phyloP scores from a whole-genome alignment of 345 rosid genomes.

The Boechera retrofracta region DNA sequence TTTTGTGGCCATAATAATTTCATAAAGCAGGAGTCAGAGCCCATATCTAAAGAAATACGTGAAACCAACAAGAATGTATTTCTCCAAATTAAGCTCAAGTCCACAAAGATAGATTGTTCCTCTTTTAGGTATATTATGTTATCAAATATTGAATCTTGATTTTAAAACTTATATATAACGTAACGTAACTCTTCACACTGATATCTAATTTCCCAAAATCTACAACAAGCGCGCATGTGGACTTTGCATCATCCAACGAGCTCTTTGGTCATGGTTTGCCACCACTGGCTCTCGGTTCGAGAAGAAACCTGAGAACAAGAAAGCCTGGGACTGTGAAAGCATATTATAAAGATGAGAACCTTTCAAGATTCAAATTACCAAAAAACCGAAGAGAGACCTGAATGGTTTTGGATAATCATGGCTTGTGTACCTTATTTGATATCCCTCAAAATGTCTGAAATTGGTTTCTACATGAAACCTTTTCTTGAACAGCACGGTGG shows the following conservation, averaged over 20 bases:
- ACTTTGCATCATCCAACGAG: neutral
- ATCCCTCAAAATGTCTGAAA: neutral
- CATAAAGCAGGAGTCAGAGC: no score
- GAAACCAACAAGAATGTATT: neutral
- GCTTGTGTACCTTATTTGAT: neutral
- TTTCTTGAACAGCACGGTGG: neutral
- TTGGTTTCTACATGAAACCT: conserved; percentile 1
- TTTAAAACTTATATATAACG: neutral
- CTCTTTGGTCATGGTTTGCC: neutral
- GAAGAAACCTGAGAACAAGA: neutral
- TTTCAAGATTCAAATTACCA: neutral
- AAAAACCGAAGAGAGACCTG: neutral
- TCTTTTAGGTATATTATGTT: neutral
- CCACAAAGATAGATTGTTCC: neutral
- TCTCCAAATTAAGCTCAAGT: neutral
- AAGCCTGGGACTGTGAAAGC: neutral
- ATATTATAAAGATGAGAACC: neutral
- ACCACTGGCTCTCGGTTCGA: neutral
- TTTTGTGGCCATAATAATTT: no score
- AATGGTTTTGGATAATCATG: neutral
- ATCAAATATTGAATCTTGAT: neutral
- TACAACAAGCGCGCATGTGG: neutral
- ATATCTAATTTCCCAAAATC: neutral
- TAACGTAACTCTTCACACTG: neutral
- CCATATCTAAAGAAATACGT: no score